Evolutionary conservation across 225 moss, liverwort and hornwort genomes (phyloP).

Genomic region (Pseudisothecium myosuroides): DNA sequence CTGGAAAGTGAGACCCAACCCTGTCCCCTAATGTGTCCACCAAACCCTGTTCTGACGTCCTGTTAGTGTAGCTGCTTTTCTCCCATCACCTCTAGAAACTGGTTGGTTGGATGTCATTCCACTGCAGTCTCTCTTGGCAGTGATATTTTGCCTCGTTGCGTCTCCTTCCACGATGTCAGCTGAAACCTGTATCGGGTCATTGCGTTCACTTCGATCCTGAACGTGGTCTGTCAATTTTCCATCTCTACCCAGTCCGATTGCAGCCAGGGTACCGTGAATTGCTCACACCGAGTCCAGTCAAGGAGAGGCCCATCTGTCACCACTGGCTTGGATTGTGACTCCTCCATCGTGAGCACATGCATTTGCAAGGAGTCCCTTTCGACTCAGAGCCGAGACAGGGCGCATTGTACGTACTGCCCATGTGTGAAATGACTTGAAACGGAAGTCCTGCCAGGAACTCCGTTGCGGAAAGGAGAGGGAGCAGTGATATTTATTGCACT

Average conservation of each 20-base stretch:
- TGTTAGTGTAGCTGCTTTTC: background rate
- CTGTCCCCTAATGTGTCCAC: slow-evolving; percentile 6
- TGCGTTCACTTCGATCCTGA: background rate
- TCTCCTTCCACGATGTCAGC: background rate
- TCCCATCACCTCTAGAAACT: no score
- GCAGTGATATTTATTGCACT: background rate
- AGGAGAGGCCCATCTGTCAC: background rate
- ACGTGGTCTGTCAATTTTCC: background rate
- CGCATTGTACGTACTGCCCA: background rate
- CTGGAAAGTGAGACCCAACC: slow-evolving; percentile 64
- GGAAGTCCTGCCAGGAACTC: background rate
- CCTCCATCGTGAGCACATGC: background rate
- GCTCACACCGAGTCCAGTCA: background rate
- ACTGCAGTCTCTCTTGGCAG: background rate
- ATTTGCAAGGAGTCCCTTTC: background rate
- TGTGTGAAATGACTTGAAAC: background rate
- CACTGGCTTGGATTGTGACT: background rate
- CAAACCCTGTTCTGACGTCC: background rate
- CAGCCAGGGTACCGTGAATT: background rate
- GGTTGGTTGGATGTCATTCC: background rate
- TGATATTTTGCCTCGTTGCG: background rate
- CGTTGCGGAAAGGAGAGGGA: background rate
- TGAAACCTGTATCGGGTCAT: background rate
- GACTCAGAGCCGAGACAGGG: background rate
- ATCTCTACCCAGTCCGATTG: background rate